Evolutionary conservation across 73 alveolate genomes (phyloP).

Genomic region (Halteria grandinella): DNA sequence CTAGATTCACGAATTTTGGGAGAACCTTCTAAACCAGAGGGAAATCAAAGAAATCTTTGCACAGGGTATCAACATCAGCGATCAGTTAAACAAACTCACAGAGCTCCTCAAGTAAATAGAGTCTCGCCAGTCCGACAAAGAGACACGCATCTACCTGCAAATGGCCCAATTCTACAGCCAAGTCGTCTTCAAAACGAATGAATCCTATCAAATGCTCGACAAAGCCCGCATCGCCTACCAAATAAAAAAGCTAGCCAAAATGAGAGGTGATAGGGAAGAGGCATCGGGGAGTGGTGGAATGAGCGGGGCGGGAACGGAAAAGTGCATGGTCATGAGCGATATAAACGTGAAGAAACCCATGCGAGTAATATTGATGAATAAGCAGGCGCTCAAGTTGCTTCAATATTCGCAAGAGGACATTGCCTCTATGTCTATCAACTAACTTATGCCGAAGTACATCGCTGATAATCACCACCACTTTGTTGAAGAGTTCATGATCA

Average conservation of each 20-base stretch:
- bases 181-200: conserved; percentile 22
- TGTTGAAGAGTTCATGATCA: not conserved
- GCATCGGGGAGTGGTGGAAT: not conserved
- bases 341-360: conserved; percentile 23
- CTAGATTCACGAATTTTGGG: conserved; percentile 11
- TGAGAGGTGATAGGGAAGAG: too few species aligned
- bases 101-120: conserved; percentile 3
- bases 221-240: not conserved
- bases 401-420: not conserved
- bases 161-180: conserved; percentile 14
- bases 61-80: not conserved
- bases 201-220: not conserved
- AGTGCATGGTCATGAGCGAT: not conserved
- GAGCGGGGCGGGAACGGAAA: not conserved
- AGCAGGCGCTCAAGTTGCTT: not conserved
- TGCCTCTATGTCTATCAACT: not conserved
- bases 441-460: conserved; percentile 14
- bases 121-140: conserved; percentile 8
- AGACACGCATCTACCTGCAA: not conserved
- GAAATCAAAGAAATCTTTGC: not conserved
- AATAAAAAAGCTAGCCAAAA: not conserved
- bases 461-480: conserved; percentile 26
- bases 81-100: not conserved
- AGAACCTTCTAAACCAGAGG: not conserved
- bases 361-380: conserved; percentile 12